Evolutionary conservation across 257 asterid species (phyloP).

Genomic region (Rubia yunnanensis): DNA sequence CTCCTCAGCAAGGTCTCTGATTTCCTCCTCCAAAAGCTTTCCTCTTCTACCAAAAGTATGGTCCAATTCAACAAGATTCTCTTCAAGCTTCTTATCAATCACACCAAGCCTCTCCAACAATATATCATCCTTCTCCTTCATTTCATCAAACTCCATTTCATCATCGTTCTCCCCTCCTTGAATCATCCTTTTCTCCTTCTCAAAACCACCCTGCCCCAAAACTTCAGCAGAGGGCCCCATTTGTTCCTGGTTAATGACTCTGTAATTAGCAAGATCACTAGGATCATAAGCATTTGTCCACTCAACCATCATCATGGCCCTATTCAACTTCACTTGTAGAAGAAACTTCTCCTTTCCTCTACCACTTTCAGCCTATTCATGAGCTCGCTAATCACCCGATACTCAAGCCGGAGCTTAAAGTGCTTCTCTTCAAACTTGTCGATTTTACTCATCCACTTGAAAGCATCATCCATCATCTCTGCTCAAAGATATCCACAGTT

Average conservation of each 20-base stretch:
- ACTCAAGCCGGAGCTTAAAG: conserved; percentile 60
- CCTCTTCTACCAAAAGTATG: conserved; percentile 89
- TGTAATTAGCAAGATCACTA: conserved; percentile 69
- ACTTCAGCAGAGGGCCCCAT: conserved; percentile 41
- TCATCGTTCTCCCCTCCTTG: conserved; percentile 39
- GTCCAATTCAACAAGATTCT: conserved; percentile 71
- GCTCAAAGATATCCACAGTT: conserved; percentile 27
- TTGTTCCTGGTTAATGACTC: conserved; percentile 49
- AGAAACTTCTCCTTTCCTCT: conserved; percentile 83
- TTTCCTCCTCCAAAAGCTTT: conserved; percentile 79
- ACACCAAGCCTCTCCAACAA: conserved; percentile 63
- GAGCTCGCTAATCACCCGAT: conserved; percentile 81
- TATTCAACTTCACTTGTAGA: conserved; percentile 75
- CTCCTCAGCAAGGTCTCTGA: conserved; percentile 93
- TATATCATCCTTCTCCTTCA: conserved; percentile 71
- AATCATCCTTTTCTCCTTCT: conserved; percentile 35
- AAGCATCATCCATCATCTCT: conserved; percentile 65
- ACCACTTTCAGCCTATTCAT: conserved; percentile 81
- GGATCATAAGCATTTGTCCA: conserved; percentile 81
- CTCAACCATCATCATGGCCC: conserved; percentile 71
- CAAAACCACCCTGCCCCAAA: conserved; percentile 38
- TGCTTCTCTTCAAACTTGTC: conserved; percentile 81
- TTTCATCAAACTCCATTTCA: conserved; percentile 58
- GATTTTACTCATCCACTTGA: conserved; percentile 60
- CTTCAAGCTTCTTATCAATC: conserved; percentile 65